Base-by-base conservation (phyloP, 2,329 filamentous ascomycete genomes). In the Ambrosiella beaveri region DNA sequence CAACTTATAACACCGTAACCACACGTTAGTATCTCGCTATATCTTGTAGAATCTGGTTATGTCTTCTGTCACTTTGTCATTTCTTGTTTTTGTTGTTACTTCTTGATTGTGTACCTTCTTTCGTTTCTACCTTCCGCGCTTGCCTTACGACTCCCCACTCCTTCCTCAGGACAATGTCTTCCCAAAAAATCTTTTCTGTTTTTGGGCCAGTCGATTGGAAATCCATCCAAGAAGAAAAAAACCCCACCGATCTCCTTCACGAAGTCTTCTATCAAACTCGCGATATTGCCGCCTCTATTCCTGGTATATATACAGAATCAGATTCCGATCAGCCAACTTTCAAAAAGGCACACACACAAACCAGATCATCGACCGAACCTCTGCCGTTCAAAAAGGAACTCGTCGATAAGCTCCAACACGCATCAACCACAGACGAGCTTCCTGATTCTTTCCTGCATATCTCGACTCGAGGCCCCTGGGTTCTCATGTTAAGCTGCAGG, bases 221-320 rank as follows among this genome's bases (percentile, higher is more conserved):
- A 39, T 69, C 70, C 63, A 63, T 73, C 54, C 2, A 11, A 37
- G 52, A 11, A 37, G 52, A 27, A 27, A 2, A 27, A 27, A 27
- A 1, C 27, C 74, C 83, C 45, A 70, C 74, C 17, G 64, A 71
- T 7, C 82, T 81, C 65, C 68, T 85, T 47, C 65, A 71, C 59
- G 70, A 75, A 47, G 79, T 85, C 60, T 86, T 91, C 67, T 71
- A 71, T 36, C 76, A 85, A 61, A 81, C 81, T 17, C 84, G 88
- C 65, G 73, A 84, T 15, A 78, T 94, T 58, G 73, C 86, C 64
- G 86, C 90, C 65, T 91, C 88, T 5, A 78, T 95, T 1, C 88
- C 88, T 69, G 9, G 61, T 65, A 19, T 13, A 15, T 15, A 51
- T 19, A 12, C 13, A 3, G 13, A 39, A 13, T 15, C 38, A 5